Evolutionary conservation across 495 filamentous ascomycete genomes (phyloP), one percentile per base, ranked within the genome.

Genomic region (Parmelia sp.): DNA sequence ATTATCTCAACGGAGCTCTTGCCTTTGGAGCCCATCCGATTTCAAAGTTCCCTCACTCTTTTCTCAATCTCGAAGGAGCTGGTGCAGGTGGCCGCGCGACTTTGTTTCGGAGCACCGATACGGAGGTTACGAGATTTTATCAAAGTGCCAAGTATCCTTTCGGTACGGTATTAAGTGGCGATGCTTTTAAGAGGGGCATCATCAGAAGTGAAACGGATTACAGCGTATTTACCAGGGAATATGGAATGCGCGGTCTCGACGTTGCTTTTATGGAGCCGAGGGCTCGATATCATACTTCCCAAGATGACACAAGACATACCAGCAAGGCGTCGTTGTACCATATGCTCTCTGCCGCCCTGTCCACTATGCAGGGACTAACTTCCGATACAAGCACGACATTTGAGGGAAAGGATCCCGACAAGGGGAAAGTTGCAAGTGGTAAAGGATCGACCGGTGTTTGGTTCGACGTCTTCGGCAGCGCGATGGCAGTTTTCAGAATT

Each of bases 51-150:
- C 80, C 87, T 37, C 87, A 92, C 70, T 89, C 90, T 0, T 97
- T 98, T 72, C 75, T 97, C 36, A 98, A 98, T 68, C 82, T 98
- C 40, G 94, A 98, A 75, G 94, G 94, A 17, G 93, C 94, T 45
- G 94, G 94, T 55, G 94, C 93, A 40, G 94, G 94, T 23, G 93
- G 94, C 11, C 84, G 91, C 57, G 93, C 94, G 12, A 88, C 85
- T 9, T 74, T 97, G 12, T 96, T 98, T 74, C 83, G 94, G 40
- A 87, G 85, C 58, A 92, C 91, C 0, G 93, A 97, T 74, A 83
- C 84, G 9, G 90, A 97, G 77, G 90, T 96, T 39, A 94, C 91
- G 1, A 81, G 78, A 58, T 86, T 85, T 29, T 97, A 97, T 75
- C 79, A 82, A 66, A 82, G 81, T 25, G 82, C 83, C 45, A 77